Conservation (phyloP, 768 basidiomycete genomes). For the Suillus brevipes region DNA sequence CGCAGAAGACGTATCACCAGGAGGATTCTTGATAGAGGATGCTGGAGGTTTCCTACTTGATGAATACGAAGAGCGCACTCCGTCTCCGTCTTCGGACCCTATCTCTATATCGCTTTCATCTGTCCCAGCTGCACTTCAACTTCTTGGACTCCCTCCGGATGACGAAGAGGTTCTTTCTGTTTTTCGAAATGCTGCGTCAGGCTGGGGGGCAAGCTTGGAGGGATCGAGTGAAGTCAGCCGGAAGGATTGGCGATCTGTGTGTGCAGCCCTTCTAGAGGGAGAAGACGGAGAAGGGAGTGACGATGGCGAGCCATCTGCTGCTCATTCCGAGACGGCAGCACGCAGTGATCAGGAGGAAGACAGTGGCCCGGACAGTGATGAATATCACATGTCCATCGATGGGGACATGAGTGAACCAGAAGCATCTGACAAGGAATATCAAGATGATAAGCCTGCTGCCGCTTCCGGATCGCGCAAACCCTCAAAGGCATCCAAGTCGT, state of each 20-base stretch:
- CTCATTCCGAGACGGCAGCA: slow-evolving; percentile 18
- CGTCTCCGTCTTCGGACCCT: slow-evolving; percentile 14
- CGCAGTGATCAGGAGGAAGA: slow-evolving; percentile 17
- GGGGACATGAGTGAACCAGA: slow-evolving; percentile 26
- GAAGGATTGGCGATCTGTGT: slow-evolving; percentile 81
- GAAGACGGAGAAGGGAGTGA: slow-evolving; percentile 28
- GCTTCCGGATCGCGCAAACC: slow-evolving; percentile 6
- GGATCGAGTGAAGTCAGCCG: slow-evolving; percentile 47
- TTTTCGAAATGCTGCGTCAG: slow-evolving; percentile 73
- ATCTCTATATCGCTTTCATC: slow-evolving; percentile 49
- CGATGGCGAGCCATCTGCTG: slow-evolving; percentile 12
- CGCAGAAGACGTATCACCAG: slow-evolving; percentile 18
- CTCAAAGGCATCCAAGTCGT: background rate
- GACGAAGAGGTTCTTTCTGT: slow-evolving; percentile 72
- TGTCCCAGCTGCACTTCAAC: slow-evolving; percentile 61
- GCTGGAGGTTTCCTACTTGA: slow-evolving; percentile 34
- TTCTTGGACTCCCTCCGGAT: slow-evolving; percentile 66
- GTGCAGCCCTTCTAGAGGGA: slow-evolving; percentile 67
- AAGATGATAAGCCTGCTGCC: slow-evolving; percentile 15
- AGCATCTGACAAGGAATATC: slow-evolving; percentile 32
- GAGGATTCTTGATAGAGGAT: slow-evolving; percentile 38
- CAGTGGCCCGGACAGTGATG: slow-evolving; percentile 33
- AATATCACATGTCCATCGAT: slow-evolving; percentile 26
- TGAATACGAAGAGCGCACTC: slow-evolving; percentile 18
- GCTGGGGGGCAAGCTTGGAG: slow-evolving; percentile 51